These are phyloP conservation scores for Teunomyces stri DNA, from an alignment of 805 yeast species.

Conservation along the genomic window DNA sequence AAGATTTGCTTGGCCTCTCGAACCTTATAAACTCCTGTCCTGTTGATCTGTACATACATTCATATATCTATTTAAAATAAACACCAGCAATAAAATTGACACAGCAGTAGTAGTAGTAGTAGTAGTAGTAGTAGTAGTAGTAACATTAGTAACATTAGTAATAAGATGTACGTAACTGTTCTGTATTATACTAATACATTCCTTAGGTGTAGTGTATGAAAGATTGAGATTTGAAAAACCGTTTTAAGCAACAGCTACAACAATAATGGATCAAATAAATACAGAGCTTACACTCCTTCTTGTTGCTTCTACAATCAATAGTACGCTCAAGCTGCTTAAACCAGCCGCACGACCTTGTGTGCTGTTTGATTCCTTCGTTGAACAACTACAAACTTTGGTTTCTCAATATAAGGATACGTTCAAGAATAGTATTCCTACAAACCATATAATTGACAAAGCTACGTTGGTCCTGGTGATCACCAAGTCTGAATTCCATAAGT, in stretches of 20 bases:
- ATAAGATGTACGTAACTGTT: background rate
- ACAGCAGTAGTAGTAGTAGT: too few relatives aligned
- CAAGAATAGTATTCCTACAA: slow-evolving; percentile 1
- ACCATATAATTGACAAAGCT: slow-evolving; percentile 6
- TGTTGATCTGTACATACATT: background rate
- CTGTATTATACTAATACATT: background rate
- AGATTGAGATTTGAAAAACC: background rate
- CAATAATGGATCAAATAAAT: slow-evolving; percentile 4
- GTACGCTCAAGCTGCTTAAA: slow-evolving; percentile 5
- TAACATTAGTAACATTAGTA: too few relatives aligned
- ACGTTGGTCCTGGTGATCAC: slow-evolving; percentile 11
- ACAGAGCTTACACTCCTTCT: slow-evolving; percentile 9
- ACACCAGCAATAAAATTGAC: background rate
- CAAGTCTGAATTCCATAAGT: slow-evolving; percentile 16
- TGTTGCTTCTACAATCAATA: slow-evolving; percentile 11
- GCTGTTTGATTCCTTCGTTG: slow-evolving; percentile 6
- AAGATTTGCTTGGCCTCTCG: background rate
- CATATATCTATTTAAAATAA: background rate
- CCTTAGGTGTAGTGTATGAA: background rate
- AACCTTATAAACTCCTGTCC: background rate
- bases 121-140: background rate
- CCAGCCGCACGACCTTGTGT: slow-evolving; percentile 3
- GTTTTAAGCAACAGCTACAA: background rate
- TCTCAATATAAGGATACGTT: slow-evolving; percentile 5
- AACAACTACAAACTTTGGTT: slow-evolving; percentile 6